phyloP scores from a whole-genome alignment of 2,329 filamentous ascomycete genomes.

The Exophiala spinifera region DNA sequence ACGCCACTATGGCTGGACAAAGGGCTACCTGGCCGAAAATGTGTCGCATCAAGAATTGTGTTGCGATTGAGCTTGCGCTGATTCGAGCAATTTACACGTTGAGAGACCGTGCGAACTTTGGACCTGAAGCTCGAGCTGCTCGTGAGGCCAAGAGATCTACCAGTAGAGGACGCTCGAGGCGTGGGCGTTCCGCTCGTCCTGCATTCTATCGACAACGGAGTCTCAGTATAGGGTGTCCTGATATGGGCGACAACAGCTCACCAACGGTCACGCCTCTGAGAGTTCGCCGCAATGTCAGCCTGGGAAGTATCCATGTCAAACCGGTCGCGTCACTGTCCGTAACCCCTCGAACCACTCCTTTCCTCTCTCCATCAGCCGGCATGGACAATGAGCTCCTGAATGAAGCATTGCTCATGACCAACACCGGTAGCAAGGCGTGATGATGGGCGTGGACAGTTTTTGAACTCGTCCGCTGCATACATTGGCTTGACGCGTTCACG shows the following conservation, averaged over 20 bases:
- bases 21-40: conserved; percentile 89
- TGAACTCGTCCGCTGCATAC: not conserved
- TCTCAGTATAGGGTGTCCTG: conserved; percentile 20
- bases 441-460: not conserved
- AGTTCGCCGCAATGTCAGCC: conserved; percentile 23
- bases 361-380: conserved; percentile 15
- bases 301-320: conserved; percentile 18
- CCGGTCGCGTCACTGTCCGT: conserved; percentile 6
- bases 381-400: conserved; percentile 13
- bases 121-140: conserved; percentile 23
- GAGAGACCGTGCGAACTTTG: conserved; percentile 23
- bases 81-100: conserved; percentile 35
- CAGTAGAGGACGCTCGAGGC: conserved; percentile 15
- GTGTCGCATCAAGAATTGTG: conserved; percentile 78
- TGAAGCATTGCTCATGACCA: conserved; percentile 19
- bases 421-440: not conserved
- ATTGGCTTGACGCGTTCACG: not conserved
- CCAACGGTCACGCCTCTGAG: conserved; percentile 1
- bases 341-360: conserved; percentile 16
- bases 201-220: conserved; percentile 20
- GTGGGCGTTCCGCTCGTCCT: conserved; percentile 21
- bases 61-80: conserved; percentile 82
- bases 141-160: conserved; percentile 17
- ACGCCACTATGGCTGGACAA: conserved; percentile 73
- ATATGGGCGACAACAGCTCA: conserved; percentile 4